A percentile compares a stretch with the other conserved stretches of the same genome.
Evolutionary conservation across 805 yeast species (phyloP).

Genomic region (Candida ortonii): DNA sequence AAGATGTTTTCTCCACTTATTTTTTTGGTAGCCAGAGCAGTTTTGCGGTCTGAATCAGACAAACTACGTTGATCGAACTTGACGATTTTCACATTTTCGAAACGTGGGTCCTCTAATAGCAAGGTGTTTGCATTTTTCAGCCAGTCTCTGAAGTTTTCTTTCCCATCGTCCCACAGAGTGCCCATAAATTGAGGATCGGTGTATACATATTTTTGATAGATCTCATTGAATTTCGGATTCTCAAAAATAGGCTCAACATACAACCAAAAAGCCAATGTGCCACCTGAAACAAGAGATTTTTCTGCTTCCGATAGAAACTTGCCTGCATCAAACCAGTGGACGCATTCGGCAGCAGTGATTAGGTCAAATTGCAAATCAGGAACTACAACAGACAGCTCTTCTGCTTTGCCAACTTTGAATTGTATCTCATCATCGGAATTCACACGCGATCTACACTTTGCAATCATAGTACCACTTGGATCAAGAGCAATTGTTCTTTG

Average conservation of each 20-base stretch:
- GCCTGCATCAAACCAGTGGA: constrained; percentile 69
- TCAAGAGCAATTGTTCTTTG: constrained; percentile 62
- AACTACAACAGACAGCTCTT: constrained; percentile 24
- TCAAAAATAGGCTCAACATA: constrained; percentile 63
- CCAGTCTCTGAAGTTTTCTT: constrained; percentile 34
- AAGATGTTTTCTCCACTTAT: constrained; percentile 16
- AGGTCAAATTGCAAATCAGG: constrained; percentile 46
- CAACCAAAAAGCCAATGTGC: constrained; percentile 75
- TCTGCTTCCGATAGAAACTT: constrained; percentile 37
- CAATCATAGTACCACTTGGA: constrained; percentile 55
- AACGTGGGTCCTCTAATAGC: constrained; percentile 26
- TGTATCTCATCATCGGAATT: constrained; percentile 12
- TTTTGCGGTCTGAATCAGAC: not conserved
- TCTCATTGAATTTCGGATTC: constrained; percentile 49
- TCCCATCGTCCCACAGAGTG: constrained; percentile 47
- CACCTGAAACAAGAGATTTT: constrained; percentile 50
- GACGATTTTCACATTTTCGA: constrained; percentile 25
- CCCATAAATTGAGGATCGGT: constrained; percentile 49
- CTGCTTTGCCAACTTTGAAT: constrained; percentile 27
- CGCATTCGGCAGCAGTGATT: constrained; percentile 73
- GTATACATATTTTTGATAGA: constrained; percentile 51
- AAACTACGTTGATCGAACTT: constrained; percentile 14
- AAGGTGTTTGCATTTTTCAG: constrained; percentile 22
- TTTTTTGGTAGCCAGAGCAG: constrained; percentile 2
- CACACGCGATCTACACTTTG: constrained; percentile 33